Evolutionary conservation across 805 yeast genomes (phyloP).

Genomic region (Sugiyamaella americana): DNA sequence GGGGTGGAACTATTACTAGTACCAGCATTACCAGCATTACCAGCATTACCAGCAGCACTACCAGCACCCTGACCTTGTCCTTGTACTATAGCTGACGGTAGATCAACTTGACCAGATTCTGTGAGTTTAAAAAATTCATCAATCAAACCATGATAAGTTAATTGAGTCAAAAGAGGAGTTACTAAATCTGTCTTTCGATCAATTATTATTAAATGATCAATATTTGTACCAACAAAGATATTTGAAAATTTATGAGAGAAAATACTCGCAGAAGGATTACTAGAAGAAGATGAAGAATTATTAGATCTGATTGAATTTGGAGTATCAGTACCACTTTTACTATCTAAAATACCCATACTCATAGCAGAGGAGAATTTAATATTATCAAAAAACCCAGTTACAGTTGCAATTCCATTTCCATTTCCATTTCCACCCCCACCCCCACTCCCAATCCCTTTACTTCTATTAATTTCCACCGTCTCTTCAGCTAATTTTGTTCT

Average conservation of each 20-base stretch:
- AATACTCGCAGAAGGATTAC: neutral
- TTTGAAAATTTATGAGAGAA: constrained; percentile 28
- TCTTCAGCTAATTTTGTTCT: constrained; percentile 25
- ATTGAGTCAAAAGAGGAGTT: constrained; percentile 65
- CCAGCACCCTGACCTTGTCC: constrained; percentile 2
- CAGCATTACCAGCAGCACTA: too few relatives aligned
- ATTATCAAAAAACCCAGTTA: too few relatives aligned
- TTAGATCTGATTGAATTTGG: constrained; percentile 1
- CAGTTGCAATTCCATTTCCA: neutral
- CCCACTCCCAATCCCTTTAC: constrained; percentile 24
- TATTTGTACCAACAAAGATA: constrained; percentile 27
- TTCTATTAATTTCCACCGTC: neutral
- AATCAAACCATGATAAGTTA: constrained; percentile 75
- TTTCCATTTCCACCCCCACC: neutral
- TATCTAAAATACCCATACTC: too few relatives aligned
- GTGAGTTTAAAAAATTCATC: constrained; percentile 59
- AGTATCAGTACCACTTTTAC: neutral
- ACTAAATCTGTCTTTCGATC: constrained; percentile 74
- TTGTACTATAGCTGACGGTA: constrained; percentile 25
- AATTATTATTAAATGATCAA: constrained; percentile 62
- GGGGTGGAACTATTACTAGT: constrained; percentile 10
- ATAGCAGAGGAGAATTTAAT: neutral
- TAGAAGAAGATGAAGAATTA: neutral
- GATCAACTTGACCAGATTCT: constrained; percentile 30
- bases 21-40: neutral